phyloP scores from a whole-genome alignment of 1,284 basidiomycete genomes.

The Stereum hirsutum region DNA sequence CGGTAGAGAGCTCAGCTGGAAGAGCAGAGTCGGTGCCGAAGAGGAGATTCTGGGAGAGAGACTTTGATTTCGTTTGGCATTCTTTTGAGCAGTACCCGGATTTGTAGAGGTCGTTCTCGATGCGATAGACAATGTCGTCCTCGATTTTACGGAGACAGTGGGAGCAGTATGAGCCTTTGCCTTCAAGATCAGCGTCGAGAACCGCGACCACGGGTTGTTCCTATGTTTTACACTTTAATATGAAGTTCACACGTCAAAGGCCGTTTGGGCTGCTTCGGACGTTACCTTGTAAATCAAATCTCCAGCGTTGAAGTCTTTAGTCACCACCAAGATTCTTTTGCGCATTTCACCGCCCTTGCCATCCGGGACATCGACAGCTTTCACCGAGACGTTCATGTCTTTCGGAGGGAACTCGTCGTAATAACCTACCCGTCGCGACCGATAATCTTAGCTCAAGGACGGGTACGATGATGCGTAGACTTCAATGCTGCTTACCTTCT shows the following conservation, averaged over 20 bases:
- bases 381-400: slow-evolving; percentile 55
- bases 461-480: slow-evolving; percentile 13
- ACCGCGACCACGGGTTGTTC: slow-evolving; percentile 62
- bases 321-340: slow-evolving; percentile 54
- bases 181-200: slow-evolving; percentile 62
- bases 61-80: slow-evolving; percentile 46
- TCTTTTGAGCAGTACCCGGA: slow-evolving; percentile 65
- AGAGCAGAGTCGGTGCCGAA: slow-evolving; percentile 59
- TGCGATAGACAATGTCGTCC: slow-evolving; percentile 30
- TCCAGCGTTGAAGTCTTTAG: slow-evolving; percentile 57
- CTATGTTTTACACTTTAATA: slow-evolving; percentile 23
- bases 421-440: slow-evolving; percentile 43
- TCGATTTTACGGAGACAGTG: slow-evolving; percentile 58
- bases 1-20: slow-evolving; percentile 38
- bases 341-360: slow-evolving; percentile 22
- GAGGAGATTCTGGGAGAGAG: slow-evolving; percentile 57
- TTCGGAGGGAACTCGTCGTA: slow-evolving; percentile 66
- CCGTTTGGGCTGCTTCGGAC: no score
- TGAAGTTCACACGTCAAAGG: background rate
- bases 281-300: slow-evolving; percentile 68
- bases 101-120: slow-evolving; percentile 40
- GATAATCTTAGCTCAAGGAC: slow-evolving; percentile 13
- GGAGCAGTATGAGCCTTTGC: slow-evolving; percentile 55
- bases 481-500: slow-evolving; percentile 65
- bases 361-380: slow-evolving; percentile 29